Conservation (phyloP, 1,284 basidiomycete genomes). For the Ganoderma lucidum region DNA sequence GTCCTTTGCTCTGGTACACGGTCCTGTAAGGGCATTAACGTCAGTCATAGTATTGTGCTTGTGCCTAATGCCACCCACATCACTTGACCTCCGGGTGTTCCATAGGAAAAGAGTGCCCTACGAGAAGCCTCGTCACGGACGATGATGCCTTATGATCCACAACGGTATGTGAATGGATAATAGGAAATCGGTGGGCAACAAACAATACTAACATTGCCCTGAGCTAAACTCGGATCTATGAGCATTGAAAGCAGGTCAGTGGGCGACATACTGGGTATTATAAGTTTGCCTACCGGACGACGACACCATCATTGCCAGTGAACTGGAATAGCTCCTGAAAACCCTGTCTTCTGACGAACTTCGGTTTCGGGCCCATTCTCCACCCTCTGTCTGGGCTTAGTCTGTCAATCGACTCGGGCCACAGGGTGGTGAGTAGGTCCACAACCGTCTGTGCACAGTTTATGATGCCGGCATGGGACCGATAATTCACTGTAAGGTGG, state of each 20-base stretch:
- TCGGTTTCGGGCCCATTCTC: slow-evolving; percentile 63
- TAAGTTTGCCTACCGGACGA: slow-evolving; percentile 46
- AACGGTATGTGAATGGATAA: not conserved
- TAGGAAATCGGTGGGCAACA: not conserved
- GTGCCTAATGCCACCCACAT: not conserved
- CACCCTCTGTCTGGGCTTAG: slow-evolving; percentile 65
- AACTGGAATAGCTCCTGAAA: slow-evolving; percentile 51
- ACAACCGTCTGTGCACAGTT: slow-evolving; percentile 70
- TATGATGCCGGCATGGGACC: slow-evolving; percentile 74
- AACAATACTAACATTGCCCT: not conserved
- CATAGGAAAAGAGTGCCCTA: not conserved
- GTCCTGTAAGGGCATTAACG: slow-evolving; percentile 47
- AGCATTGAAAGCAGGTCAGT: not conserved
- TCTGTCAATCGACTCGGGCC: slow-evolving; percentile 71
- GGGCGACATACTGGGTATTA: not conserved
- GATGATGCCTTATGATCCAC: slow-evolving; percentile 2
- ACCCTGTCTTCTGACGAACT: slow-evolving; percentile 53
- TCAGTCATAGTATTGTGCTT: not conserved
- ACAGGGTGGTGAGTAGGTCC: slow-evolving; percentile 64
- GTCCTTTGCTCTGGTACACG: slow-evolving; percentile 75
- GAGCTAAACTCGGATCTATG: slow-evolving; percentile 1
- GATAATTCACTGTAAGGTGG: slow-evolving; percentile 70
- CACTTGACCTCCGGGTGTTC: not conserved
- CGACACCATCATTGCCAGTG: slow-evolving; percentile 65
- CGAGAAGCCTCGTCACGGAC: slow-evolving; percentile 11